Percentiles rank a stretch among this genome's conserved stretches.
These are phyloP conservation scores for Closterium sp. DNA, from an alignment of 139 green algal species.

Conservation along the genomic window DNA sequence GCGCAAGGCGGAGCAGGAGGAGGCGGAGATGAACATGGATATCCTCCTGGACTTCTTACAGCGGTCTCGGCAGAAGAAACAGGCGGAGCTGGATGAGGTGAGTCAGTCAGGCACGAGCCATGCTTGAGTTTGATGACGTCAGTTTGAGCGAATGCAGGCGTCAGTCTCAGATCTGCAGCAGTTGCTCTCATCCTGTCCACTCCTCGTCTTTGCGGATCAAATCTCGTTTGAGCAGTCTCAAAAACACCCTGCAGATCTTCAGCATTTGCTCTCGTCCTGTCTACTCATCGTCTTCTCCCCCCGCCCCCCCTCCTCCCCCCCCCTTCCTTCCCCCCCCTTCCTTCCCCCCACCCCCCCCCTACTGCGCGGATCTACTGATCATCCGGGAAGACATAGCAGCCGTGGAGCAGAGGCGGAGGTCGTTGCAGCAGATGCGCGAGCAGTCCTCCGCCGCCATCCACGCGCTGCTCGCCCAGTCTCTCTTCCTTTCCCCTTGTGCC, in stretches of 20 bases:
- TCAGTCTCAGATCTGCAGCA: neutral
- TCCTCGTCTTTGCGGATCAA: neutral
- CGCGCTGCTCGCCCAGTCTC: no score
- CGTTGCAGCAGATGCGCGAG: constrained; percentile 11
- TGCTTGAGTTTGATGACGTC: neutral
- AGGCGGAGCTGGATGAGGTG: constrained; percentile 43
- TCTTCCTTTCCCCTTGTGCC: neutral
- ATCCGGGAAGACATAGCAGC: constrained; percentile 27
- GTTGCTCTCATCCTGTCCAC: neutral
- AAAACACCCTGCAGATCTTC: no score
- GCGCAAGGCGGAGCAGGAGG: constrained; percentile 45
- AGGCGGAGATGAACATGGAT: constrained; percentile 51
- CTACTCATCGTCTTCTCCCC: neutral
- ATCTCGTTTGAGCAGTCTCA: neutral
- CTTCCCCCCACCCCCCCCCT: no score
- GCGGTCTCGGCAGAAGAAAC: constrained; percentile 41
- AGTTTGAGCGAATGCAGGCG: neutral
- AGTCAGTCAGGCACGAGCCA: neutral
- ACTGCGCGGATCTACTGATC: neutral
- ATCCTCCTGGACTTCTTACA: constrained; percentile 50
- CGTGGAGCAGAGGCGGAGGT: constrained; percentile 2
- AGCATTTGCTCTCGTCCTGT: neutral
- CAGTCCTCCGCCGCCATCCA: neutral
- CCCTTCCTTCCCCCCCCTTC: neutral
- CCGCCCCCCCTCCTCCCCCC: neutral